Percentiles rank a stretch among this genome's conserved stretches.
phyloP scores from a whole-genome alignment of 2,329 filamentous ascomycete species.

The Chrysoporthe cubensis region DNA sequence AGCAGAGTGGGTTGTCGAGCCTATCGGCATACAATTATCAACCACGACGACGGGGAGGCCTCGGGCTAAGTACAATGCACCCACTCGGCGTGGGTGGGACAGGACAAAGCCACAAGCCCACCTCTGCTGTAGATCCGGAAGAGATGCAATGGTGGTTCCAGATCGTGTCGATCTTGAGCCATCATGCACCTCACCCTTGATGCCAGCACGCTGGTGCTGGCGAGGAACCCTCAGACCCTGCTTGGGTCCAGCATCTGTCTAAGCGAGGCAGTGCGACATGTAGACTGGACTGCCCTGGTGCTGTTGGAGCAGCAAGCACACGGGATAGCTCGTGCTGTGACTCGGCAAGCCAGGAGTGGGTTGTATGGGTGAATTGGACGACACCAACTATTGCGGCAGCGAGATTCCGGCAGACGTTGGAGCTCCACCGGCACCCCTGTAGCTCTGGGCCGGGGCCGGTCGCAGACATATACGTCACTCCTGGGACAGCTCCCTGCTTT shows the following conservation, averaged over 20 bases:
- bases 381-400: background rate
- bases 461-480: conserved; percentile 8
- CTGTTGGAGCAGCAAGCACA: background rate
- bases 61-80: background rate
- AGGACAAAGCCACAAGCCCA: conserved; percentile 1
- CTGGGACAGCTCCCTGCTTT: conserved; percentile 10
- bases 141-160: background rate
- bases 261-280: background rate
- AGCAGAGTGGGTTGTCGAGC: background rate
- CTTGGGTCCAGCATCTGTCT: too few relatives aligned
- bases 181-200: background rate
- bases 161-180: background rate
- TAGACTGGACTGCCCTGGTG: background rate
- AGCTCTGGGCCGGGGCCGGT: background rate
- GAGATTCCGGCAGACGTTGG: background rate
- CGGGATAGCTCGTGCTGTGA: background rate
- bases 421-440: background rate
- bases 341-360: background rate
- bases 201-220: background rate
- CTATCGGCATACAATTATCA: background rate
- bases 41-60: background rate
- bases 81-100: background rate
- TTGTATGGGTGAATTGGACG: background rate
- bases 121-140: conserved; percentile 5
- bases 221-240: background rate